These are phyloP conservation scores for Tricholomella constricta DNA, from an alignment of 768 basidiomycete genomes.

Conservation along the genomic window DNA sequence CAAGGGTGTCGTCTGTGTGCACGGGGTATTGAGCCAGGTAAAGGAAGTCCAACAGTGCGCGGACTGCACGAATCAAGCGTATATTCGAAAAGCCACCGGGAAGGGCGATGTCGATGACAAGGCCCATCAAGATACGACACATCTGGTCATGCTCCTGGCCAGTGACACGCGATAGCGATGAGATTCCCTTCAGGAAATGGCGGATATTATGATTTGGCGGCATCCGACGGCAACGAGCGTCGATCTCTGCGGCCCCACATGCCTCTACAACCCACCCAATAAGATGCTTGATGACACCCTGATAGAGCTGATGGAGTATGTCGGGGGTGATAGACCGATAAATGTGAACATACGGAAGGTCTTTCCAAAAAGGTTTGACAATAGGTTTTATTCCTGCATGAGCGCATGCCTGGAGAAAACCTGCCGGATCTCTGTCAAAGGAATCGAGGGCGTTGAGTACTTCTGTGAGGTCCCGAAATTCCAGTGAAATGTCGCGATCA, in stretches of 20 bases:
- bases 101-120: slow-evolving; percentile 26
- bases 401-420: too few species aligned
- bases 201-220: slow-evolving; percentile 37
- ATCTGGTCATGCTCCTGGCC: slow-evolving; percentile 39
- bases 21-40: slow-evolving; percentile 30
- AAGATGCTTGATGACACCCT: slow-evolving; percentile 37
- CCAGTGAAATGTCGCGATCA: not conserved
- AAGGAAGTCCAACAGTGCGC: slow-evolving; percentile 39
- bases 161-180: slow-evolving; percentile 29
- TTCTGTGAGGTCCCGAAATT: too few species aligned
- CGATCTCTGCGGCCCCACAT: slow-evolving; percentile 32
- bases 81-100: slow-evolving; percentile 5
- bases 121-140: slow-evolving; percentile 29
- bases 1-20: slow-evolving; percentile 22
- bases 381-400: slow-evolving; percentile 26
- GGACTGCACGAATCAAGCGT: slow-evolving; percentile 26
- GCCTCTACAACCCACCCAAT: slow-evolving; percentile 28
- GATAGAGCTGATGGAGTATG: slow-evolving; percentile 34
- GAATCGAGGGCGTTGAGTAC: too few species aligned
- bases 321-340: slow-evolving; percentile 30
- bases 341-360: slow-evolving; percentile 29
- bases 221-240: slow-evolving; percentile 32
- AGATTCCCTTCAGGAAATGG: slow-evolving; percentile 38
- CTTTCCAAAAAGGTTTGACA: slow-evolving; percentile 23
- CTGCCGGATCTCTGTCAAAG: too few species aligned